Percentiles rank a stretch among this genome's conserved stretches.
Conservation (phyloP, 116 monocot genomes). For the Papilionanthe hybrid region DNA sequence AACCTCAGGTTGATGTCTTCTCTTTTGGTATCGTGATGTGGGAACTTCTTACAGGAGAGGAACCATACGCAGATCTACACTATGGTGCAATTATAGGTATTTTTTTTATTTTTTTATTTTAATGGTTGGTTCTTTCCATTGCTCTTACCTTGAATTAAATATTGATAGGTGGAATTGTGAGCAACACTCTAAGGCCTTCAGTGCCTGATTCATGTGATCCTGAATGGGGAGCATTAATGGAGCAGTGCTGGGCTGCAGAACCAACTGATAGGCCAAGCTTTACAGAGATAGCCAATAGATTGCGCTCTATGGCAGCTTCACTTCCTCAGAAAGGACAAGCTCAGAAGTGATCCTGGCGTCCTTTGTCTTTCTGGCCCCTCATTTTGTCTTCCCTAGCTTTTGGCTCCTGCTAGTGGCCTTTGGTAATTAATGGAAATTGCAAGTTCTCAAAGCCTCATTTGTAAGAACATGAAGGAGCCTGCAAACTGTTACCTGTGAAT, state of each 20-base stretch:
- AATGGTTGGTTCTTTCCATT: not conserved
- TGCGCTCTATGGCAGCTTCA: slow-evolving; percentile 18
- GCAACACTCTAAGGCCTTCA: slow-evolving; percentile 20
- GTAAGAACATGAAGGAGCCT: not conserved
- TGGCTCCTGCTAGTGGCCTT: not conserved
- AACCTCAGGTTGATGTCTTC: slow-evolving; percentile 4
- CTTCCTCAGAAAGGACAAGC: slow-evolving; percentile 8
- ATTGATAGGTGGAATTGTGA: slow-evolving; percentile 20
- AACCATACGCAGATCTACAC: slow-evolving; percentile 92
- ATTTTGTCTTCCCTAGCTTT: not conserved
- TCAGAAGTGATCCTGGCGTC: not conserved
- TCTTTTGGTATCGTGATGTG: slow-evolving; percentile 99
- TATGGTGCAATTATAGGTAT: slow-evolving; percentile 89
- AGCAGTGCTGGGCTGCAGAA: slow-evolving; percentile 22
- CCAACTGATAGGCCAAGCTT: slow-evolving; percentile 25
- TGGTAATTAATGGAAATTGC: not conserved
- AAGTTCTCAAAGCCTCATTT: not conserved
- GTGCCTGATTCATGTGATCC: slow-evolving; percentile 15
- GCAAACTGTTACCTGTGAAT: not conserved
- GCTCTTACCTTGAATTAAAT: not conserved
- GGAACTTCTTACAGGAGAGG: slow-evolving; percentile 92
- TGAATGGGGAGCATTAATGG: slow-evolving; percentile 22
- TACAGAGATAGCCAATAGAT: slow-evolving; percentile 14
- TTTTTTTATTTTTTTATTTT: not conserved
- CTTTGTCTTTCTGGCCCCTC: not conserved